Evolutionary conservation across 371 early-diverging fungal species (phyloP).

Genomic region (Parasitella parasitica): DNA sequence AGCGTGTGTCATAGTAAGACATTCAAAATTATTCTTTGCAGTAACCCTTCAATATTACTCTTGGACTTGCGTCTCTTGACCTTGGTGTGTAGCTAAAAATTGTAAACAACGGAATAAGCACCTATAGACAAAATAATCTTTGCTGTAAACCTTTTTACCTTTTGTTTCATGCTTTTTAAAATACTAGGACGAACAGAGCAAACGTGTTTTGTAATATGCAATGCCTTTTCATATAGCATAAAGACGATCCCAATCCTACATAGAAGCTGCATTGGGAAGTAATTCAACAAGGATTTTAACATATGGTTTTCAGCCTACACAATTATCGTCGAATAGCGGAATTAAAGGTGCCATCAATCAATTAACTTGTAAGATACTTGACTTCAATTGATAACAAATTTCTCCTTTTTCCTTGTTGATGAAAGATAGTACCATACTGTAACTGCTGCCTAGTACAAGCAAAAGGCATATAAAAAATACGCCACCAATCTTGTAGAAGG

Average conservation of each 20-base stretch:
- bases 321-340: background rate
- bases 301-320: background rate
- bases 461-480: background rate
- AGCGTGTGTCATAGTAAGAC: too few species aligned
- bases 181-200: background rate
- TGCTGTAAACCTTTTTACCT: too few species aligned
- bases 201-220: background rate
- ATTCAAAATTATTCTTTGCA: too few species aligned
- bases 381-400: too few species aligned
- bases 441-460: background rate
- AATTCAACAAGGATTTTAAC: background rate
- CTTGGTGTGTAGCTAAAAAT: too few species aligned
- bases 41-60: too few species aligned
- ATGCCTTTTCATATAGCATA: background rate
- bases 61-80: too few species aligned
- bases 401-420: too few species aligned
- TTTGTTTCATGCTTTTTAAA: too few species aligned
- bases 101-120: too few species aligned
- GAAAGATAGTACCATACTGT: background rate
- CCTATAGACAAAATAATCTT: too few species aligned
- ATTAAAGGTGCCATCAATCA: slow-evolving; percentile 2
- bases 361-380: background rate
- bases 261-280: background rate
- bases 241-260: background rate
- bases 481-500: background rate